These are phyloP conservation scores for Colletotrichum ledebouriae DNA, from an alignment of 2,329 filamentous ascomycete genomes.

Conservation along the genomic window DNA sequence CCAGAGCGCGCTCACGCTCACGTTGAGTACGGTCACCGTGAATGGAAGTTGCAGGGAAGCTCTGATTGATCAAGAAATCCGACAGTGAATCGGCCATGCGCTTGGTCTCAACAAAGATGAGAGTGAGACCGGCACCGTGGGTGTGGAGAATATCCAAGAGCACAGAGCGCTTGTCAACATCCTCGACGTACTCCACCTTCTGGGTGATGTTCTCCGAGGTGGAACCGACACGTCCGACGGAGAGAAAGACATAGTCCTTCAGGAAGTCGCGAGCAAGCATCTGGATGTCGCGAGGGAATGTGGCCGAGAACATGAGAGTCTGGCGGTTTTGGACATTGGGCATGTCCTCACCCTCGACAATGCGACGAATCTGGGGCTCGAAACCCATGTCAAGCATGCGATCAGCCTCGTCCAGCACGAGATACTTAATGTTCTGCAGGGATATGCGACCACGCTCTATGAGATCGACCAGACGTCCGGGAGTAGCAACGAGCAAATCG, in stretches of 20 bases:
- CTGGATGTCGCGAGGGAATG: constrained; percentile 98
- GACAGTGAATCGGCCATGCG: constrained; percentile 98
- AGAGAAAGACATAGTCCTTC: constrained; percentile 99
- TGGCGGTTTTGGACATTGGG: constrained; percentile 85
- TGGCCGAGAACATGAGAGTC: constrained; percentile 99
- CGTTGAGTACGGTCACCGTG: constrained; percentile 99
- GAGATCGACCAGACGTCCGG: constrained; percentile 96
- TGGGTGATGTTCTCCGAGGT: constrained; percentile 99
- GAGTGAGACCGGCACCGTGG: constrained; percentile 86
- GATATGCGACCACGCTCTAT: constrained; percentile 99
- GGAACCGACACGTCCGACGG: constrained; percentile 97
- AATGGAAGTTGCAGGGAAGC: constrained; percentile 97
- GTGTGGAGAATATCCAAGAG: constrained; percentile 98
- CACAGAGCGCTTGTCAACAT: constrained; percentile 96
- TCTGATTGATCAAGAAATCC: constrained; percentile 98
- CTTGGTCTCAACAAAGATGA: constrained; percentile 99
- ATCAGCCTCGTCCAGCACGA: constrained; percentile 98
- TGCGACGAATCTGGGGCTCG: constrained; percentile 98
- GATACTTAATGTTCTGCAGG: constrained; percentile 98
- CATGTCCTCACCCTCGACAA: constrained; percentile 99
- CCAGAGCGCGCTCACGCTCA: constrained; percentile 96
- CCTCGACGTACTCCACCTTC: constrained; percentile 98
- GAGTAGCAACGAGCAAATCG: constrained; percentile 96
- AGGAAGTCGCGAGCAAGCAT: constrained; percentile 99
- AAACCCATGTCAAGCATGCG: constrained; percentile 99